These are phyloP conservation scores for Asclepias syriaca DNA, from an alignment of 257 asterid genomes.

Conservation along the genomic window DNA sequence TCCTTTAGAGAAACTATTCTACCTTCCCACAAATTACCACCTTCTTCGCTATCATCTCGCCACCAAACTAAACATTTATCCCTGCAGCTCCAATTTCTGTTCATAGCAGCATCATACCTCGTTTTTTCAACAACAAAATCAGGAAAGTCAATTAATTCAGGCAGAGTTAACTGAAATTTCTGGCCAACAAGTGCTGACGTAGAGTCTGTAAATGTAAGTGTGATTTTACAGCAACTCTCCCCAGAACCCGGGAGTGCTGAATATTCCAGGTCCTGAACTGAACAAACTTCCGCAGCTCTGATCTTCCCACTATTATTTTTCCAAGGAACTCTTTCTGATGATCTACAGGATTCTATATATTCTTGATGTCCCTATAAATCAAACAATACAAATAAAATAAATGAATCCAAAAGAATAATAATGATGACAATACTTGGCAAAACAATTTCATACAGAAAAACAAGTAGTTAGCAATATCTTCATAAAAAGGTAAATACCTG, in stretches of 20 bases:
- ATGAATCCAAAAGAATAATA: neutral
- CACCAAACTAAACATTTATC: conserved; percentile 90
- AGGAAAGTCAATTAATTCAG: conserved; percentile 70
- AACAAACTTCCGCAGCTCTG: conserved; percentile 68
- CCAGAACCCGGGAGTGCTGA: conserved; percentile 75
- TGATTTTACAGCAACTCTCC: conserved; percentile 76
- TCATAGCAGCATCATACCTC: conserved; percentile 62
- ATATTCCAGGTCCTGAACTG: conserved; percentile 60
- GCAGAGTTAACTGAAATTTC: conserved; percentile 46
- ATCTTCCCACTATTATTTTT: conserved; percentile 35
- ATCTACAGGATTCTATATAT: conserved; percentile 29
- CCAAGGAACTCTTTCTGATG: conserved; percentile 47
- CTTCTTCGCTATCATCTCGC: conserved; percentile 54
- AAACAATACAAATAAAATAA: conserved; percentile 1
- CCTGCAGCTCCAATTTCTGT: conserved; percentile 51
- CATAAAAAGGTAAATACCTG: conserved; percentile 46
- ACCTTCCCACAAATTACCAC: conserved; percentile 87
- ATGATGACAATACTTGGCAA: neutral
- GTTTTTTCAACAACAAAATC: conserved; percentile 81
- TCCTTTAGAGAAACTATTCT: conserved; percentile 50
- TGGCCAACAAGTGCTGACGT: conserved; percentile 39
- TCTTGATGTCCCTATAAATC: conserved; percentile 75
- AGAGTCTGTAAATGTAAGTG: conserved; percentile 55
- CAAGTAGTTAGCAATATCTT: neutral
- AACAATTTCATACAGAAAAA: neutral